phyloP scores from a whole-genome alignment of 306 rosid species.

The Cucurbita moschata region DNA sequence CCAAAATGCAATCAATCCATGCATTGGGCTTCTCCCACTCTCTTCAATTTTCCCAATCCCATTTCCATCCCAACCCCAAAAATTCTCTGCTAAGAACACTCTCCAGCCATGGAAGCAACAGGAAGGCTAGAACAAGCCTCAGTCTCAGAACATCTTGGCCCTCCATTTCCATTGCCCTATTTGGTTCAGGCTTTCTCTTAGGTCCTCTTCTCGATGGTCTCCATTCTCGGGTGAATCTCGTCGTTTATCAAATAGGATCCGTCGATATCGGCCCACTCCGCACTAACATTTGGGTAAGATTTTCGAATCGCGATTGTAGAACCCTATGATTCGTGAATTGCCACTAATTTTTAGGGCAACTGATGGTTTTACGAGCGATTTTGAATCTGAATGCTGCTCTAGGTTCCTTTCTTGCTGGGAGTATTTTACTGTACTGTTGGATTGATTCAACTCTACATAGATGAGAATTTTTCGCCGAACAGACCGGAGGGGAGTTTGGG shows the following conservation, averaged over 20 bases:
- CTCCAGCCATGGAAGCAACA: conserved; percentile 23
- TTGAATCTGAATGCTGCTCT: conserved; percentile 5
- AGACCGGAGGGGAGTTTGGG: conserved; percentile 23
- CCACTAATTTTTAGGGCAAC: neutral
- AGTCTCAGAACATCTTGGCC: conserved; percentile 38
- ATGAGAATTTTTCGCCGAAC: conserved; percentile 25
- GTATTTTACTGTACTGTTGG: conserved; percentile 61
- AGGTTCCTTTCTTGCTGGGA: conserved; percentile 78
- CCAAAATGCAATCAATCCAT: neutral
- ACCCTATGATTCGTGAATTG: neutral
- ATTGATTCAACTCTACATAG: conserved; percentile 50
- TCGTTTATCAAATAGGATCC: conserved; percentile 43
- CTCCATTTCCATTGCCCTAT: conserved; percentile 36
- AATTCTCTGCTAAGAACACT: conserved; percentile 11
- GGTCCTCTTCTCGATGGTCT: conserved; percentile 81
- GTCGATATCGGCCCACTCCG: conserved; percentile 41
- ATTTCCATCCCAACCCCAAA: conserved; percentile 3
- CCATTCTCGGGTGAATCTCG: conserved; percentile 69
- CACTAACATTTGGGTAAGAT: conserved; percentile 44
- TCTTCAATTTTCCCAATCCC: conserved; percentile 11
- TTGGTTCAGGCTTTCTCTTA: conserved; percentile 45
- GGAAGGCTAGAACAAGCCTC: conserved; percentile 7
- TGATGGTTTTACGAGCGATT: neutral
- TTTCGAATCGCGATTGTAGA: neutral
- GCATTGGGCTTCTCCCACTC: conserved; percentile 10